These are phyloP conservation scores for Margaritispora aquatica DNA, from an alignment of 495 filamentous ascomycete species.

Conservation along the genomic window DNA sequence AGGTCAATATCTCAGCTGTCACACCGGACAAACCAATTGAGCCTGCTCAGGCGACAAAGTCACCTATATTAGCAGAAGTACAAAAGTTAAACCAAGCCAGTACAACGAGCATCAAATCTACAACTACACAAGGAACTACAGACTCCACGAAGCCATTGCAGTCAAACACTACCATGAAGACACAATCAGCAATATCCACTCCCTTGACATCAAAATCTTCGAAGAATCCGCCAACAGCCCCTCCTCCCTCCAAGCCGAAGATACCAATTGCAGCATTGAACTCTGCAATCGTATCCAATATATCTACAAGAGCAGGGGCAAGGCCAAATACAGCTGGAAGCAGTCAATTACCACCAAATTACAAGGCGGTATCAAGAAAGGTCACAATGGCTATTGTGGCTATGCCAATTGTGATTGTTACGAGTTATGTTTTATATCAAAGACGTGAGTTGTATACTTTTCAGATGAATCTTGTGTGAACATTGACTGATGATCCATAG, in stretches of 20 bases:
- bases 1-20: not conserved
- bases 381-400: conserved; percentile 32
- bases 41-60: not conserved
- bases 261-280: conserved; percentile 21
- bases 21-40: not conserved
- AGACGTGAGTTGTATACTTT: conserved; percentile 25
- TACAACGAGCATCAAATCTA: no score
- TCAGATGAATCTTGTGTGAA: no score
- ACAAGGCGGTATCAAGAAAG: conserved; percentile 23
- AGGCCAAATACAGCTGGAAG: conserved; percentile 10
- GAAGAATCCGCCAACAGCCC: not conserved
- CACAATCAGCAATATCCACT: not conserved
- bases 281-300: conserved; percentile 19
- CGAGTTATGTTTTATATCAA: conserved; percentile 31
- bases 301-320: conserved; percentile 20
- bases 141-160: not conserved
- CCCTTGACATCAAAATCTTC: not conserved
- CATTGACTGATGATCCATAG: not conserved
- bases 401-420: conserved; percentile 31
- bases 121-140: not conserved
- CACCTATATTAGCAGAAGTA: not conserved
- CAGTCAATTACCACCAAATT: conserved; percentile 16
- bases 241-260: conserved; percentile 7
- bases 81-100: not conserved
- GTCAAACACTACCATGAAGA: not conserved